Conservation (phyloP, 441 rosid genomes). For the Theobroma grandiflorum region DNA sequence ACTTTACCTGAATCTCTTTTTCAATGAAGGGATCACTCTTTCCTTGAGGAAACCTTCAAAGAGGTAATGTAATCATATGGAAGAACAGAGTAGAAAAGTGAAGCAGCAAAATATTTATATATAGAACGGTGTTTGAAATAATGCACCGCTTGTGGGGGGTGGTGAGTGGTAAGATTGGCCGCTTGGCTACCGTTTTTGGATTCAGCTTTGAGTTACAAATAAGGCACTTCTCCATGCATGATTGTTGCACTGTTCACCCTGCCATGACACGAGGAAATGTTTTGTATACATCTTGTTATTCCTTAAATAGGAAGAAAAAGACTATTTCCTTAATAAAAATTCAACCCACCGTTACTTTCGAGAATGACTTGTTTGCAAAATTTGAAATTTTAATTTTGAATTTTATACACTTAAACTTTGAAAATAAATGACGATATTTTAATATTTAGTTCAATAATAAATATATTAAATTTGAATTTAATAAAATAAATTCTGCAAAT, state of each 20-base stretch:
- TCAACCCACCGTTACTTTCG: too few relatives aligned
- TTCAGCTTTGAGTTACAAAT: slow-evolving; percentile 1
- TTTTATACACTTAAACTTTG: too few relatives aligned
- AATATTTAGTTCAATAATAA: too few relatives aligned
- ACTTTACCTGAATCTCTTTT: not conserved
- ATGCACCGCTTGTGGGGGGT: slow-evolving; percentile 11
- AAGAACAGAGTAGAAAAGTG: not conserved
- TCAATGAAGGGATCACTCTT: not conserved
- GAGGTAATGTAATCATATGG: not conserved
- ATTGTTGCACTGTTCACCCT: not conserved
- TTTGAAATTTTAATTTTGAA: too few relatives aligned
- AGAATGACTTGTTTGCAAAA: too few relatives aligned
- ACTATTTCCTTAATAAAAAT: too few relatives aligned
- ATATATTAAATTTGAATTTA: too few relatives aligned
- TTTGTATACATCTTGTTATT: not conserved
- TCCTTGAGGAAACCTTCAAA: not conserved
- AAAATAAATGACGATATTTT: too few relatives aligned
- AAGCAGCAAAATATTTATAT: not conserved
- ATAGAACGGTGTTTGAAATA: not conserved
- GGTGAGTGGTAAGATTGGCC: not conserved
- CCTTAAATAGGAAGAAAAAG: not conserved
- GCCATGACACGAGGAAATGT: not conserved
- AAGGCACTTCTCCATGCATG: not conserved
- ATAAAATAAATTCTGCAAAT: too few relatives aligned
- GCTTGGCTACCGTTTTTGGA: slow-evolving; percentile 18